phyloP scores from a whole-genome alignment of 441 rosid genomes.

The Adansonia grandidieri region DNA sequence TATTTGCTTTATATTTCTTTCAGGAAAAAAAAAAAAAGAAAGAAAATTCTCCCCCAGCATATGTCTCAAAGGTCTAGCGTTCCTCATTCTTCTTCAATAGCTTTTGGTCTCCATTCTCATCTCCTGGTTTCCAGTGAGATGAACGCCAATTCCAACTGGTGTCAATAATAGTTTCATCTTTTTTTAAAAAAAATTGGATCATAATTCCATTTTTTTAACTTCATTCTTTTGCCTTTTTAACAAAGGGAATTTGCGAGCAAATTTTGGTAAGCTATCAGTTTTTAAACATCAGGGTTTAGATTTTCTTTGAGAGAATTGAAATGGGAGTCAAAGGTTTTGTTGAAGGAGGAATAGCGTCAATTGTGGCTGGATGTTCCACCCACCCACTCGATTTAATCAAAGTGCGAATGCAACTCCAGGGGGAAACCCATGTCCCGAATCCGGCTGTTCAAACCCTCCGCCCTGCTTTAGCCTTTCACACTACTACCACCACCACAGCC shows the following conservation, averaged over 20 bases:
- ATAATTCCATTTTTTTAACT: not conserved
- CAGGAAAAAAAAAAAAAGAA: no score
- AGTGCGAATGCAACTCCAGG: conserved; percentile 65
- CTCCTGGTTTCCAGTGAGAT: conserved; percentile 58
- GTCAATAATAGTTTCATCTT: conserved; percentile 2
- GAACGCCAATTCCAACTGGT: conserved; percentile 49
- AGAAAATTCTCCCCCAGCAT: conserved; percentile 5
- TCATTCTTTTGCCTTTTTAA: not conserved
- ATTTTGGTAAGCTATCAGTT: not conserved
- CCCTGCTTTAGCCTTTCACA: conserved; percentile 43
- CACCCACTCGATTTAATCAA: conserved; percentile 64
- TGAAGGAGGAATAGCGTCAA: conserved; percentile 62
- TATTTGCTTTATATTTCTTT: not conserved
- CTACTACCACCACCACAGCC: conserved; percentile 20
- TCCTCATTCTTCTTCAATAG: conserved; percentile 58
- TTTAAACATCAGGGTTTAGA: not conserved
- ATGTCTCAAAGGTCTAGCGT: conserved; percentile 63
- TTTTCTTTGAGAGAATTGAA: not conserved
- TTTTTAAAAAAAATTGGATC: not conserved
- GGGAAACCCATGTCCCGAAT: conserved; percentile 40
- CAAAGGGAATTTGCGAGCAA: not conserved
- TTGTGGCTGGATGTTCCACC: conserved; percentile 56
- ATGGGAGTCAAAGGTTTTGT: conserved; percentile 65
- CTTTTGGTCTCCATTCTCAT: conserved; percentile 55
- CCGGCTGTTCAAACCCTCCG: conserved; percentile 42